Evolutionary conservation across 345 rosid genomes (phyloP), one percentile per base, ranked within the genome.

Genomic region (Bruguiera sexangula): DNA sequence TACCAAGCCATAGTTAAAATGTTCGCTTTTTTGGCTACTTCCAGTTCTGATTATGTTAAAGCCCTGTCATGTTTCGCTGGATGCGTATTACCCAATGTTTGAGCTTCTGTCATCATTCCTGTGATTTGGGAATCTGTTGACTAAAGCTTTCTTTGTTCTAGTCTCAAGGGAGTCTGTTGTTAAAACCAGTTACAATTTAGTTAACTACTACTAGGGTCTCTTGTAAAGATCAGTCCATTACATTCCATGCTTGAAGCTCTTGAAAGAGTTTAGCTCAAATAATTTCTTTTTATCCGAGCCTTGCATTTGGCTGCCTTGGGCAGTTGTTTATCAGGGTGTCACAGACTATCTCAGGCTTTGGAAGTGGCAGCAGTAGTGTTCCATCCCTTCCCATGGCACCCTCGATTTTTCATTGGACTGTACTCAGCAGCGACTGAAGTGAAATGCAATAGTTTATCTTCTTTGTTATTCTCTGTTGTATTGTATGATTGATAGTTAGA

Each of bases 1-100:
- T 55, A 78, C 84, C 79, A 77, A 80, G 83, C 80, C 60, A 66
- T 50, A 71, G 78, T 69, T 68, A 67, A 37, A 64, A 69, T 75
- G 75, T 70, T 70, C 77, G 54, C 78, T 51, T 65, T 60, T 68
- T 65, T 22, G 80, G 69, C 75, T 80, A 71, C 75, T 34, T 18
- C 70, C 70, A 43, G 57, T 39, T 60, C 58, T 46, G 31, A 24
- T 8, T 64, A 2, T 39, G 59, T 21, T 34, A 24, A 58, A 51
- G 68, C 68, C 66, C 26, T 61, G 67, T 75, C 57, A 21, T 57
- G 75, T 62, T 73, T 72, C 69, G 75, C 79, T 63, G 79, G 83
- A 79, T 76, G 66, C 30, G 34, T 56, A 26, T 21, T 24, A n/a
- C 6, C 69, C 50, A 0, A 74, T 78, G 73, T 82, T 67, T 71